These are phyloP conservation scores for Hygrocybe punicea DNA, from an alignment of 768 basidiomycete species.

Conservation along the genomic window DNA sequence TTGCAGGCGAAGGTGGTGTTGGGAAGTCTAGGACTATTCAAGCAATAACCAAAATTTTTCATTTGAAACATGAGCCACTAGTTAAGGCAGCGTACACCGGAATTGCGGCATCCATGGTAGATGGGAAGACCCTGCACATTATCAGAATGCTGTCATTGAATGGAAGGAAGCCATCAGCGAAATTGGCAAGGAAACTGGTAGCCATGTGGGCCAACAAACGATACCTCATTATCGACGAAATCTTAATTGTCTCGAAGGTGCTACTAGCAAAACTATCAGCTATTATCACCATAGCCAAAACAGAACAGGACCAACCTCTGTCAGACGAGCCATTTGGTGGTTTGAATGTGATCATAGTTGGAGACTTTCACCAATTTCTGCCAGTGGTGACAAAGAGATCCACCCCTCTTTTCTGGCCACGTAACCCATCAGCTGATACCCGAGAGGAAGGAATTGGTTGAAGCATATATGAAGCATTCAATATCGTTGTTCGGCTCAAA, in stretches of 20 bases:
- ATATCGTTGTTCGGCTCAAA: constrained; percentile 30
- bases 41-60: constrained; percentile 36
- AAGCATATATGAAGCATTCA: constrained; percentile 17
- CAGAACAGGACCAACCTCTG: not conserved
- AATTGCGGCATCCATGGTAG: constrained; percentile 10
- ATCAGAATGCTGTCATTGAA: not conserved
- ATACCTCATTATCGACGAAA: constrained; percentile 8
- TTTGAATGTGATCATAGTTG: constrained; percentile 31
- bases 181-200: too few relatives aligned
- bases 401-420: constrained; percentile 25
- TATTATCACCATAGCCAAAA: constrained; percentile 13
- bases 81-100: constrained; percentile 27
- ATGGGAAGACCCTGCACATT: not conserved
- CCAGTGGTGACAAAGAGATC: constrained; percentile 25
- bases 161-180: not conserved
- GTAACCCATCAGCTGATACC: constrained; percentile 3
- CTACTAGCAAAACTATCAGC: constrained; percentile 15
- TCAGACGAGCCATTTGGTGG: constrained; percentile 23
- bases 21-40: constrained; percentile 45
- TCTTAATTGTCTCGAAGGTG: not conserved
- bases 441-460: constrained; percentile 13
- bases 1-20: constrained; percentile 43
- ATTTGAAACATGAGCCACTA: not conserved
- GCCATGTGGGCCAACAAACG: too few relatives aligned
- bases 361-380: constrained; percentile 37